phyloP scores from a whole-genome alignment of 768 basidiomycete genomes.

The Cubamyces sp. region DNA sequence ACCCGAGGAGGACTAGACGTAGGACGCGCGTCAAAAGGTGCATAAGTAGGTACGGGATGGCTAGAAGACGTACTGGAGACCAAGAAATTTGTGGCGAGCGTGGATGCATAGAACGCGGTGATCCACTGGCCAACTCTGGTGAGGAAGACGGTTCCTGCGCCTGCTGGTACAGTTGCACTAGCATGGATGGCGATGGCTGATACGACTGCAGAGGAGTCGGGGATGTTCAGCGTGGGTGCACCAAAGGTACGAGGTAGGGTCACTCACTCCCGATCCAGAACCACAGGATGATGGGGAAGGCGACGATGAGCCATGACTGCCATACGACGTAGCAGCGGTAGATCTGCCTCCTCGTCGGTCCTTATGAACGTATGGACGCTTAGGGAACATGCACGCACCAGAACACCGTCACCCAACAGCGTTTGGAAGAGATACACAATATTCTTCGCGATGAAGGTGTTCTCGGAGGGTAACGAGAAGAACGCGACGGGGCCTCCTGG shows the following conservation, averaged over 20 bases:
- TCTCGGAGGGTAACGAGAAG: conserved; percentile 34
- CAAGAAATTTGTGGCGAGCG: conserved; percentile 29
- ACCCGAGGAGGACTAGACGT: conserved; percentile 29
- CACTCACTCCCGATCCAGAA: conserved; percentile 18
- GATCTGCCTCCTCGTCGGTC: conserved; percentile 26
- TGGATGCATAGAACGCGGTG: conserved; percentile 28
- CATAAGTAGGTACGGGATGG: neutral
- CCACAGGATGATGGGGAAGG: conserved; percentile 29
- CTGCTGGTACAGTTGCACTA: conserved; percentile 16
- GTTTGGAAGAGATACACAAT: conserved; percentile 34
- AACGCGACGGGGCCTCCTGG: conserved; percentile 30
- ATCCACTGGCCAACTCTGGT: conserved; percentile 28
- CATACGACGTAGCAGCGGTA: conserved; percentile 36
- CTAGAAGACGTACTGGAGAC: conserved; percentile 27
- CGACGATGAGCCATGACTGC: conserved; percentile 28
- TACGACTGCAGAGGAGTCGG: conserved; percentile 15
- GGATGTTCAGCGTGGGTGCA: neutral
- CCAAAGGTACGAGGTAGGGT: neutral
- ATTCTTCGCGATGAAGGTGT: conserved; percentile 37
- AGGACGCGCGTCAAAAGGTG: neutral
- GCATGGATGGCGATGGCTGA: conserved; percentile 27
- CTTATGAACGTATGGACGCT: too few species aligned
- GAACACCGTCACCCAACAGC: conserved; percentile 35
- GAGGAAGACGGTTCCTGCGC: conserved; percentile 24
- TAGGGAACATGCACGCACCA: too few species aligned